Conservation (phyloP, 345 rosid species). For the Noccaea bulbosa region DNA sequence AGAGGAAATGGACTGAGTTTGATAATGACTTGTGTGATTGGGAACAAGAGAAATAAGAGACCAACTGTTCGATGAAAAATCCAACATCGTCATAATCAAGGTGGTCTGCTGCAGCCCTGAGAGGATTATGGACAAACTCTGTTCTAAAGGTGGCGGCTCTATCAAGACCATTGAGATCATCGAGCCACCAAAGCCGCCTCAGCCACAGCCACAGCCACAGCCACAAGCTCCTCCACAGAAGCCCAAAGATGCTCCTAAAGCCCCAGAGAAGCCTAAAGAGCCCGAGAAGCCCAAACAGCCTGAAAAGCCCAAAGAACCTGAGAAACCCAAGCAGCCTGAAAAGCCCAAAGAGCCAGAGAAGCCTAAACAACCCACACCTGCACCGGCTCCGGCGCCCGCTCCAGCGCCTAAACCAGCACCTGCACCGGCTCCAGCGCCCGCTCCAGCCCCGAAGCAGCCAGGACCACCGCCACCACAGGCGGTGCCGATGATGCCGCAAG, state of each 20-base stretch:
- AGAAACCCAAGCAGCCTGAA: slow-evolving; percentile 23
- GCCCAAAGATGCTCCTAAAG: slow-evolving; percentile 27
- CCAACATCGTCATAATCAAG: slow-evolving; percentile 62
- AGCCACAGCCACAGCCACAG: slow-evolving; percentile 22
- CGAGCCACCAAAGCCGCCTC: slow-evolving; percentile 42
- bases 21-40: slow-evolving; percentile 41
- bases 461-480: slow-evolving; percentile 43
- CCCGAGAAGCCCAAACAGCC: slow-evolving; percentile 1
- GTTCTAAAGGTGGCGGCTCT: slow-evolving; percentile 58
- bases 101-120: slow-evolving; percentile 87
- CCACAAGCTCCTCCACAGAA: slow-evolving; percentile 21
- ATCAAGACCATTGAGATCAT: slow-evolving; percentile 61
- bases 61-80: slow-evolving; percentile 70
- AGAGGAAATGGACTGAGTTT: slow-evolving; percentile 50
- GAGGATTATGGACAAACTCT: slow-evolving; percentile 58
- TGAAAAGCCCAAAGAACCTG: neutral
- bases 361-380: slow-evolving; percentile 21
- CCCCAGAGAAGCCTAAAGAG: slow-evolving; percentile 25
- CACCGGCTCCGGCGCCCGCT: slow-evolving; percentile 18
- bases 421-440: neutral
- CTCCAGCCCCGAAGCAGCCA: slow-evolving; percentile 35
- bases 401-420: slow-evolving; percentile 23
- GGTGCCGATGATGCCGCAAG: slow-evolving; percentile 33
- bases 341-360: slow-evolving; percentile 38
- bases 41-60: slow-evolving; percentile 71